A percentile compares a stretch with the other conserved stretches of the same genome.
These are phyloP conservation scores for Neonectria ditissima DNA, from an alignment of 2,329 filamentous ascomycete genomes.

Conservation along the genomic window DNA sequence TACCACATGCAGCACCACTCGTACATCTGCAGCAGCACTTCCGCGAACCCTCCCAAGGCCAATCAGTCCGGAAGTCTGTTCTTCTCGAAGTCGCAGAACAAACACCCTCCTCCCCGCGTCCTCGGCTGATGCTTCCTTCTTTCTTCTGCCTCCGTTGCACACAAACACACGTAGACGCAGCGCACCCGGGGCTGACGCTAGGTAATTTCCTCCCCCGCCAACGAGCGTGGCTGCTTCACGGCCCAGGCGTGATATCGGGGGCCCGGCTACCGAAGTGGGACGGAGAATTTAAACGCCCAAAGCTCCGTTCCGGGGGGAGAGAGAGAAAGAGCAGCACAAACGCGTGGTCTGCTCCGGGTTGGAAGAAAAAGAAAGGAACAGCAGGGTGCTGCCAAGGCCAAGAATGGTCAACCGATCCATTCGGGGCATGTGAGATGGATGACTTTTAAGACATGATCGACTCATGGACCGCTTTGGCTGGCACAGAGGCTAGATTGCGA, in stretches of 20 bases:
- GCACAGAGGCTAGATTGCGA: not conserved
- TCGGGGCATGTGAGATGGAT: not conserved
- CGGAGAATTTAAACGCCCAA: slow-evolving; percentile 11
- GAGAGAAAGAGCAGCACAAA: too few species aligned
- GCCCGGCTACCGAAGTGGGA: slow-evolving; percentile 15
- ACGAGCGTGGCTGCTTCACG: slow-evolving; percentile 11
- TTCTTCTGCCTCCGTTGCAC: not conserved
- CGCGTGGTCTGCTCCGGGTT: slow-evolving; percentile 12
- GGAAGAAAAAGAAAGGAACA: slow-evolving; percentile 1
- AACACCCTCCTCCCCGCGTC: not conserved
- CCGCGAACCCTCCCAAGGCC: not conserved
- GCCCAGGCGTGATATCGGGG: not conserved
- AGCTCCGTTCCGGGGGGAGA: not conserved
- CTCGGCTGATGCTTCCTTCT: not conserved
- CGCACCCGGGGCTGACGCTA: not conserved
- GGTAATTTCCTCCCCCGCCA: slow-evolving; percentile 15
- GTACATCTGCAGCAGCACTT: not conserved
- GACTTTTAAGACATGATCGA: not conserved
- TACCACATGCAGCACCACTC: not conserved
- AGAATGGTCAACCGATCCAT: slow-evolving; percentile 6
- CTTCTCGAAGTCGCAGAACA: not conserved
- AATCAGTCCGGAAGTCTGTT: not conserved
- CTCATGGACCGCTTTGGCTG: not conserved
- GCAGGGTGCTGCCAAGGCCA: not conserved
- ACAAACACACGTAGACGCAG: not conserved